These are phyloP conservation scores for Flammula alnicola DNA, from an alignment of 1,284 basidiomycete species.

Conservation along the genomic window DNA sequence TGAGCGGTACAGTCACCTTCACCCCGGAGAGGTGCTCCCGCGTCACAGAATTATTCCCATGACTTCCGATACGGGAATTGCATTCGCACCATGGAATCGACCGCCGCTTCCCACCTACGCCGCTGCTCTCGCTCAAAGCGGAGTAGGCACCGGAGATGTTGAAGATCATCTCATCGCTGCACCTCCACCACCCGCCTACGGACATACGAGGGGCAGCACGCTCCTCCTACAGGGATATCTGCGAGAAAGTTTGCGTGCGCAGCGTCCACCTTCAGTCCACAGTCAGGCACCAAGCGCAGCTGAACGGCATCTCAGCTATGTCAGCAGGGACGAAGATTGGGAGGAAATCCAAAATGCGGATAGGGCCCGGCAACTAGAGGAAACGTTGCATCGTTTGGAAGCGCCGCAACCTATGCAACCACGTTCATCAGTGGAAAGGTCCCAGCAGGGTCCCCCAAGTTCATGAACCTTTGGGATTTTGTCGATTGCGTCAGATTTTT, in stretches of 20 bases:
- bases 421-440: slow-evolving; percentile 8
- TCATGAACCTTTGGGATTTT: neutral
- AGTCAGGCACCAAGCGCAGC: slow-evolving; percentile 31
- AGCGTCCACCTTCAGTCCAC: slow-evolving; percentile 45
- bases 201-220: slow-evolving; percentile 69
- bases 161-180: slow-evolving; percentile 70
- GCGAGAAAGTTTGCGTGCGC: slow-evolving; percentile 49
- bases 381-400: slow-evolving; percentile 58
- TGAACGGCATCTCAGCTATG: slow-evolving; percentile 55
- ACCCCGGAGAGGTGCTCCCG: slow-evolving; percentile 62
- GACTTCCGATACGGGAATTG: slow-evolving; percentile 40
- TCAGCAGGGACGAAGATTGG: slow-evolving; percentile 59
- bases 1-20: slow-evolving; percentile 61
- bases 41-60: slow-evolving; percentile 36
- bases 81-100: slow-evolving; percentile 70
- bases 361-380: slow-evolving; percentile 55
- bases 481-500: neutral
- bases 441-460: neutral
- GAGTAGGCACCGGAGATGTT: slow-evolving; percentile 73
- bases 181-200: slow-evolving; percentile 73
- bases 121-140: slow-evolving; percentile 67
- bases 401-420: slow-evolving; percentile 17
- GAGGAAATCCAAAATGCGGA: slow-evolving; percentile 58
- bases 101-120: slow-evolving; percentile 74
- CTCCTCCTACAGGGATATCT: slow-evolving; percentile 62